Evolutionary conservation across 2,329 filamentous ascomycete species (phyloP).

Genomic region (Sarocladium strictum): DNA sequence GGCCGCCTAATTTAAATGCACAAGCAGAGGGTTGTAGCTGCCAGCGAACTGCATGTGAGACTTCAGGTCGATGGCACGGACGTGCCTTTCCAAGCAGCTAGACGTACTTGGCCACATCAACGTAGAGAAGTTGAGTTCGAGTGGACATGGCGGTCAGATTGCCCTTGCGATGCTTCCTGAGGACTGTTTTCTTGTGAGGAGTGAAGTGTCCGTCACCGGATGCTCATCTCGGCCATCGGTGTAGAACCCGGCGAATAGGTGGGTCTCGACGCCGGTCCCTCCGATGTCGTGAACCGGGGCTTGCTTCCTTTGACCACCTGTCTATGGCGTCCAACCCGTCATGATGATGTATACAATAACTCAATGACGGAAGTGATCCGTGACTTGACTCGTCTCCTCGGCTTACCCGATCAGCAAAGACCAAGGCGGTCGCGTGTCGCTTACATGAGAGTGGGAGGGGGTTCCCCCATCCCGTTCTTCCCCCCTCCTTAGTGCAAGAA

Average conservation of each 20-base stretch:
- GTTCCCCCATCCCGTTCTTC: neutral
- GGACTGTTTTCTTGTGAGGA: too few relatives aligned
- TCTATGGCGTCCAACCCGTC: neutral
- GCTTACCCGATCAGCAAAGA: neutral
- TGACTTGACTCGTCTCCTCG: neutral
- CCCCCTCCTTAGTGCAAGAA: neutral
- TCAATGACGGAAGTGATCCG: neutral
- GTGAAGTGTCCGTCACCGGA: neutral
- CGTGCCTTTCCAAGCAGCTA: too few relatives aligned
- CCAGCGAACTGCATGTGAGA: too few relatives aligned
- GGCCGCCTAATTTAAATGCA: too few relatives aligned
- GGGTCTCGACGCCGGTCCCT: neutral
- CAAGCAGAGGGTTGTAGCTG: too few relatives aligned
- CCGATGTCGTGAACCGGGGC: neutral
- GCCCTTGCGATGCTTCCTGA: too few relatives aligned
- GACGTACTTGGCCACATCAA: too few relatives aligned
- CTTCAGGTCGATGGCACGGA: too few relatives aligned
- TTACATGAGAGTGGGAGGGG: neutral
- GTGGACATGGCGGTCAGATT: too few relatives aligned
- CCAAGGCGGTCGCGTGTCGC: neutral
- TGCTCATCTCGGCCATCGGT: neutral
- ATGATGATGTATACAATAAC: neutral
- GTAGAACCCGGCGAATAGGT: conserved; percentile 1
- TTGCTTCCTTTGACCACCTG: neutral
- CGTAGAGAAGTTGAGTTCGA: too few relatives aligned